These are phyloP conservation scores for Exophiala viscosa DNA, from an alignment of 2,329 filamentous ascomycete species.

Conservation along the genomic window DNA sequence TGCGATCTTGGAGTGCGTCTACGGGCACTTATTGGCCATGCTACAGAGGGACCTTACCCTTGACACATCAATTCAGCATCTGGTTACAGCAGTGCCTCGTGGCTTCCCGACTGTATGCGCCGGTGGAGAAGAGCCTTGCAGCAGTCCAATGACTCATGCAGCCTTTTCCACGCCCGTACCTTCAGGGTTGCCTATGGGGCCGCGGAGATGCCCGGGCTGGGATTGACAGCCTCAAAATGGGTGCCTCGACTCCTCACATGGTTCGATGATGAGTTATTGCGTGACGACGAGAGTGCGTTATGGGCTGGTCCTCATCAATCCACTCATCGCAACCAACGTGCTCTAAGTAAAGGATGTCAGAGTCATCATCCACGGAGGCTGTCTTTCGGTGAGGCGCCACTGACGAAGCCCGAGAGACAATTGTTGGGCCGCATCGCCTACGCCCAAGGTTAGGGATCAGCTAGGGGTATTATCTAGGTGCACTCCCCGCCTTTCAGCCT, in stretches of 20 bases:
- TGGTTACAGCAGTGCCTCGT: not conserved
- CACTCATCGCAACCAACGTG: not conserved
- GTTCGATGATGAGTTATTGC: too few relatives aligned
- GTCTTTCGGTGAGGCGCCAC: constrained; percentile 6
- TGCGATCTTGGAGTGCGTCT: not conserved
- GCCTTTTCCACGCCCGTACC: not conserved
- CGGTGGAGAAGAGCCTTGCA: not conserved
- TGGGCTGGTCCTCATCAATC: not conserved
- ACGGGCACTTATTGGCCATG: too few relatives aligned
- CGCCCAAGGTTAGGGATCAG: not conserved
- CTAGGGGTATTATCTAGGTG: not conserved
- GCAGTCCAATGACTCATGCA: not conserved
- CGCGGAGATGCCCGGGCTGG: constrained; percentile 17
- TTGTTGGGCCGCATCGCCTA: not conserved
- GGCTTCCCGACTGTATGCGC: not conserved
- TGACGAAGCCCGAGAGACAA: not conserved
- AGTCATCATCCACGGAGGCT: not conserved
- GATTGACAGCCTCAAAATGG: constrained; percentile 6
- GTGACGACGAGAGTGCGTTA: too few relatives aligned
- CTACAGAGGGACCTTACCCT: too few relatives aligned
- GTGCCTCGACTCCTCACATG: not conserved
- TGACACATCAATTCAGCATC: not conserved
- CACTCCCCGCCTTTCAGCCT: constrained; percentile 14
- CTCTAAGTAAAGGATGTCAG: not conserved
- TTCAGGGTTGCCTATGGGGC: constrained; percentile 4